A percentile compares a stretch with the other conserved stretches of the same genome.
Evolutionary conservation across 1,284 basidiomycete genomes (phyloP).

Genomic region (Boletus sp.): DNA sequence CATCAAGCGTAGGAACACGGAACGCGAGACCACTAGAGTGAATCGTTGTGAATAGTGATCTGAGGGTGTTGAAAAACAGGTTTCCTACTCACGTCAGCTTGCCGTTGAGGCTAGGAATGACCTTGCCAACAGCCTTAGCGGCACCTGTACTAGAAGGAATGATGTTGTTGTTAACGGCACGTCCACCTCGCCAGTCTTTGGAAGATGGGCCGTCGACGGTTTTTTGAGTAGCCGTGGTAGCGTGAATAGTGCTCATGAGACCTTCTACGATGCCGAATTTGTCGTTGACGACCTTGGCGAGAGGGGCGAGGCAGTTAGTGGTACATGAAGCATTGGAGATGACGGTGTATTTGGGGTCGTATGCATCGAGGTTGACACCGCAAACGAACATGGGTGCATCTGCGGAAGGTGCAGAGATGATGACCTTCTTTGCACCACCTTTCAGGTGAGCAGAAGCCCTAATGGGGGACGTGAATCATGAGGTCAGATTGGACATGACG

Average conservation of each 20-base stretch:
- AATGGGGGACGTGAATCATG: neutral
- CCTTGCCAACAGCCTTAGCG: conserved; percentile 99
- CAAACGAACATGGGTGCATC: conserved; percentile 98
- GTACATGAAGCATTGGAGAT: conserved; percentile 99
- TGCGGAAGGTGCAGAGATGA: conserved; percentile 98
- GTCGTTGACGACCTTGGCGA: conserved; percentile 98
- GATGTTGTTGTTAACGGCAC: conserved; percentile 96
- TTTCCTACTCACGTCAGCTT: conserved; percentile 62
- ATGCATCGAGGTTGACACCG: conserved; percentile 95
- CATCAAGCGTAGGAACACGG: conserved; percentile 96
- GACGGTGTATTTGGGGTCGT: conserved; percentile 89
- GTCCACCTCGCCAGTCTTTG: conserved; percentile 97
- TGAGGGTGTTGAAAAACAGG: neutral
- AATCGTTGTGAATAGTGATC: neutral
- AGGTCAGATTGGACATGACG: conserved; percentile 5
- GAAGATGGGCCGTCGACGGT: conserved; percentile 95
- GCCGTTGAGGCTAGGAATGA: conserved; percentile 95
- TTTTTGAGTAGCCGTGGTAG: conserved; percentile 98
- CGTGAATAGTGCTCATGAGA: conserved; percentile 98
- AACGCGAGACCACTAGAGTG: conserved; percentile 80
- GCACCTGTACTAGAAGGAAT: conserved; percentile 99
- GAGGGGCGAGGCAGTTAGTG: conserved; percentile 98
- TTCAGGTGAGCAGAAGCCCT: conserved; percentile 94
- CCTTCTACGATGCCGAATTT: conserved; percentile 93
- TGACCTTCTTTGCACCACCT: conserved; percentile 99